A percentile compares a stretch with the other conserved stretches of the same genome.
Conservation (phyloP, 305 asterid species). For the Lippia alba region DNA sequence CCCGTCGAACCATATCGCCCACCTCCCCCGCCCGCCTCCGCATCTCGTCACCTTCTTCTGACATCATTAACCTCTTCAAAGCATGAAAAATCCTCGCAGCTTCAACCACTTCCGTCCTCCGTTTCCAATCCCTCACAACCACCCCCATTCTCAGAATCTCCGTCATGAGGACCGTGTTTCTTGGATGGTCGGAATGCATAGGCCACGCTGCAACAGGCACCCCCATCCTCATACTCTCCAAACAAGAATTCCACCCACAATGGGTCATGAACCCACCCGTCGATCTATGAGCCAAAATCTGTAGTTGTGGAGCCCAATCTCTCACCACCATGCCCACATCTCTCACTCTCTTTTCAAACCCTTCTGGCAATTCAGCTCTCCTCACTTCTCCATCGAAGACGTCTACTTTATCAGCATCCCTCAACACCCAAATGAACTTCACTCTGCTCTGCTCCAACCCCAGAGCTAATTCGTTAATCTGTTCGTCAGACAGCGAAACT, state of each 20-base stretch:
- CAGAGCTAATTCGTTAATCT: conserved; percentile 34
- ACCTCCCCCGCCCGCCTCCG: conserved; percentile 31
- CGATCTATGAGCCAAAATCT: conserved; percentile 41
- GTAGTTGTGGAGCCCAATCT: conserved; percentile 51
- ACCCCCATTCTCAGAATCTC: conserved; percentile 29
- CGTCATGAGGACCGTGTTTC: conserved; percentile 23
- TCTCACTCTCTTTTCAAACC: conserved; percentile 42
- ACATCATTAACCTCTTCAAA: conserved; percentile 30
- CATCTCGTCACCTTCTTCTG: conserved; percentile 34
- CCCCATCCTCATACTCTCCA: conserved; percentile 40
- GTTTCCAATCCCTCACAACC: conserved; percentile 30
- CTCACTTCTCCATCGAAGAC: conserved; percentile 35
- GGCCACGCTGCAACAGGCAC: conserved; percentile 49
- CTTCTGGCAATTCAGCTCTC: conserved; percentile 36
- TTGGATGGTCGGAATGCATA: conserved; percentile 48
- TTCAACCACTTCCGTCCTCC: conserved; percentile 17
- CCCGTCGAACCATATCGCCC: conserved; percentile 12
- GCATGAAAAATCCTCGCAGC: conserved; percentile 13
- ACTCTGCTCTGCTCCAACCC: conserved; percentile 40
- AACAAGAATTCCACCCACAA: conserved; percentile 51
- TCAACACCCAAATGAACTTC: conserved; percentile 48
- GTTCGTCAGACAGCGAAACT: conserved; percentile 29
- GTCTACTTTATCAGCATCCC: conserved; percentile 45
- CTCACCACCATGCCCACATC: conserved; percentile 43
- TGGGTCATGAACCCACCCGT: conserved; percentile 48